Evolutionary conservation across 768 basidiomycete genomes (phyloP), one percentile per base, ranked within the genome.

Genomic region (Tylopilus balloui): DNA sequence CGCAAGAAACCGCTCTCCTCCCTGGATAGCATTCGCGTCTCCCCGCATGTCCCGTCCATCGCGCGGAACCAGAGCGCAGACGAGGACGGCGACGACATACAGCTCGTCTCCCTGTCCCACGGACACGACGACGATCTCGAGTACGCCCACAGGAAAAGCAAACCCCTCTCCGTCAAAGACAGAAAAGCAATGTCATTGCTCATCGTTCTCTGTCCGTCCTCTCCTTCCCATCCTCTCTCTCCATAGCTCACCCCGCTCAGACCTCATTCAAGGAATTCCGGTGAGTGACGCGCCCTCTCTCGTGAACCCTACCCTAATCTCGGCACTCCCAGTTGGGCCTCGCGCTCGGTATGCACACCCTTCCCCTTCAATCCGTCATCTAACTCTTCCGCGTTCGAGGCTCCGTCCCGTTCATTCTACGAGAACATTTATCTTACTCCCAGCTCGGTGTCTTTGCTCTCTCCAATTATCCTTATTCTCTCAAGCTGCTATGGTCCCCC

Each of bases 401-500:
- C 55, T 97, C 95, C 32, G 81, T 99, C 6, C 95, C 96, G 19
- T 98, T 98, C 75, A 82, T 98, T 69, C 79, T 98, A 46, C 88
- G 89, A 70, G 86, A 96, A 62, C 88, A 95, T 69, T 69, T 99
- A 53, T 96, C 95, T 27, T 99, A 99, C 73, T 95, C 93, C 29
- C 92, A 98, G 71, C 79, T 99, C 49, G 95, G 87, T 54, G 81
- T 93, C 9, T 97, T 99, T 71, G 88, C 92, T 35, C 75, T 99
- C 23, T 86, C 91, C 41, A 87, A 84, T 61, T 95, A 94, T 69
- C 92, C 92, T 5, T 99, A 98, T 73, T 96, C 92, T 19, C 81
- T 99, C 61, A 99, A 99, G 71, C 69, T 99, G 52, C 68, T 98
- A 55, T 98, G 95, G 94, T 95, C 92, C 7, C 96, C 96, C 44